Conservation (phyloP, 805 yeast species). For the Tetrapisispora nanseiensis region DNA sequence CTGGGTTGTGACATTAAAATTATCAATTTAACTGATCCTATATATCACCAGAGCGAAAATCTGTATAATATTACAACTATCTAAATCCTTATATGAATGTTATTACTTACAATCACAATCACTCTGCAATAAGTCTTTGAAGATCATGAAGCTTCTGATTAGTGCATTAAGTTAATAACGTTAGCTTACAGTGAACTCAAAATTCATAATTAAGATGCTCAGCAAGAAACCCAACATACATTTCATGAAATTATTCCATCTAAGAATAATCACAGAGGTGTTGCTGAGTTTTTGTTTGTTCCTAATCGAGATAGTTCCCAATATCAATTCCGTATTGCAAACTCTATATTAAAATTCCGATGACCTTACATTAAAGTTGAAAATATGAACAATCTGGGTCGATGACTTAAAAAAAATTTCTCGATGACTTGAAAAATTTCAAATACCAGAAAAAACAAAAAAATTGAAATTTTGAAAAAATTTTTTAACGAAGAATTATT, state of each 20-base stretch:
- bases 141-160: no score
- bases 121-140: no score
- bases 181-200: no score
- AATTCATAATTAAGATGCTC: no score
- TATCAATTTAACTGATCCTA: neutral
- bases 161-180: no score
- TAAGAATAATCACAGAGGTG: no score
- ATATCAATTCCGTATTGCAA: neutral
- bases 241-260: no score
- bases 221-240: no score
- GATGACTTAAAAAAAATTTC: neutral
- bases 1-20: neutral
- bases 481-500: neutral
- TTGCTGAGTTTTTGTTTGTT: neutral
- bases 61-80: neutral
- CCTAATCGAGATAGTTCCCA: neutral
- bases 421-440: constrained; percentile 1
- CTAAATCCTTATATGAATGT: no score
- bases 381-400: no score
- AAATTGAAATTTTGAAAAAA: neutral
- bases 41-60: neutral
- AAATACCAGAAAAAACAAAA: neutral
- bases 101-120: no score
- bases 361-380: no score
- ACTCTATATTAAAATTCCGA: neutral